Percentiles rank a stretch among this genome's conserved stretches.
phyloP scores from a whole-genome alignment of 2,329 filamentous ascomycete genomes.

The Oidium heveae region DNA sequence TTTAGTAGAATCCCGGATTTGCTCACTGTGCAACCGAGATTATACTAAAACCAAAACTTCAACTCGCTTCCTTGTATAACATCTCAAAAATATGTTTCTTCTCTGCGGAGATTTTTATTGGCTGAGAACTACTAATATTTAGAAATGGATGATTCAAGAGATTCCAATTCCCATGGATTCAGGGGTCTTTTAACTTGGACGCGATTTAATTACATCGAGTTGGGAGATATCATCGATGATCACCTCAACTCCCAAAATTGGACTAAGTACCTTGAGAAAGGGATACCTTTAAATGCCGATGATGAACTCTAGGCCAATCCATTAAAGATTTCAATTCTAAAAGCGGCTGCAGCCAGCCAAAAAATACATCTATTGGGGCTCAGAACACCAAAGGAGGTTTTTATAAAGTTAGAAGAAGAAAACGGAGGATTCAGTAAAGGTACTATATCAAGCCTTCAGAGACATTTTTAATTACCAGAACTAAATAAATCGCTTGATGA shows the following conservation, averaged over 20 bases:
- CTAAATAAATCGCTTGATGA: not conserved
- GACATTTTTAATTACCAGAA: not conserved
- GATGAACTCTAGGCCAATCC: not conserved
- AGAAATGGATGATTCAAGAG: not conserved
- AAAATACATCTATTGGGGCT: not conserved
- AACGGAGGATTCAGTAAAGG: not conserved
- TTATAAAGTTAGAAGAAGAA: not conserved
- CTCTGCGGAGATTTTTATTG: not conserved
- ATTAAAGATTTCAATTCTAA: not conserved
- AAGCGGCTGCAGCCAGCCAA: not conserved
- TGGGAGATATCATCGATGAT: not conserved
- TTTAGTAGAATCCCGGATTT: too few relatives aligned
- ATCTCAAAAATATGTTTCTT: not conserved
- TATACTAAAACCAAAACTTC: too few relatives aligned
- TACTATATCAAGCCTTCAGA: not conserved
- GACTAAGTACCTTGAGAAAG: not conserved
- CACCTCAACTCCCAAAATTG: not conserved
- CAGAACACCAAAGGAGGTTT: not conserved
- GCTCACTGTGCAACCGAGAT: not conserved
- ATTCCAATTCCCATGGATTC: not conserved
- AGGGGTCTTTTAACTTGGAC: not conserved
- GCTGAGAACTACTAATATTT: not conserved
- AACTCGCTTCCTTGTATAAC: not conserved
- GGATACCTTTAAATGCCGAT: not conserved
- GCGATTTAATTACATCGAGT: not conserved